phyloP scores from a whole-genome alignment of 2,329 filamentous ascomycete genomes.

The Paecilomyces sp. region DNA sequence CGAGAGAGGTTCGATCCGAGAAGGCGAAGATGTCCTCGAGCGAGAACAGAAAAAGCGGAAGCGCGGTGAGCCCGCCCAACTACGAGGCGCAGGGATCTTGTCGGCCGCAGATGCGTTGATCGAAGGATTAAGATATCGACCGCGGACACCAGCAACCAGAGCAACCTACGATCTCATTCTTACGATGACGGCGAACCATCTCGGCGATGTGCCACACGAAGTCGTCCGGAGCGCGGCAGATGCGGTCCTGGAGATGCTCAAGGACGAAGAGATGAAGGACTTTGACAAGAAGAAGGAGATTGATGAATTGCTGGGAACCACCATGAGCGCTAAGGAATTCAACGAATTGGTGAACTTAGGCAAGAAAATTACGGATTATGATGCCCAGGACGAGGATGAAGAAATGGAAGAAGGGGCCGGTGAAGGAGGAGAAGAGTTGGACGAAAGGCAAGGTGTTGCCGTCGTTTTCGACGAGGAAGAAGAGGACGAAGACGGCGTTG shows the following conservation, averaged over 20 bases:
- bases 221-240: constrained; percentile 91
- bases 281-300: constrained; percentile 98
- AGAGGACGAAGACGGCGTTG: constrained; percentile 72
- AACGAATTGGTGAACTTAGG: constrained; percentile 93
- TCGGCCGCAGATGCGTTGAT: constrained; percentile 79
- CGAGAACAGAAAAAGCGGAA: constrained; percentile 84
- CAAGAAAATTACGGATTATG: constrained; percentile 98
- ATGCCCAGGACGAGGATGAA: constrained; percentile 92
- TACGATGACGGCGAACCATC: constrained; percentile 76
- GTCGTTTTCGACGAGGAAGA: constrained; percentile 95
- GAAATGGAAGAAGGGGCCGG: constrained; percentile 65
- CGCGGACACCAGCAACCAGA: constrained; percentile 81
- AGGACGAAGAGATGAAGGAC: constrained; percentile 93
- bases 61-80: constrained; percentile 61
- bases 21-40: constrained; percentile 76
- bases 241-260: constrained; percentile 80
- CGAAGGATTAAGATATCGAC: constrained; percentile 86
- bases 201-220: constrained; percentile 89
- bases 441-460: constrained; percentile 91
- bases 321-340: constrained; percentile 81
- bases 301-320: constrained; percentile 82
- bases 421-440: constrained; percentile 68
- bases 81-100: constrained; percentile 68
- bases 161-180: constrained; percentile 92
- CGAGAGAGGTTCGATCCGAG: constrained; percentile 66